Base-by-base conservation (phyloP, 495 filamentous ascomycete genomes). In the Penicillium subrubescens region DNA sequence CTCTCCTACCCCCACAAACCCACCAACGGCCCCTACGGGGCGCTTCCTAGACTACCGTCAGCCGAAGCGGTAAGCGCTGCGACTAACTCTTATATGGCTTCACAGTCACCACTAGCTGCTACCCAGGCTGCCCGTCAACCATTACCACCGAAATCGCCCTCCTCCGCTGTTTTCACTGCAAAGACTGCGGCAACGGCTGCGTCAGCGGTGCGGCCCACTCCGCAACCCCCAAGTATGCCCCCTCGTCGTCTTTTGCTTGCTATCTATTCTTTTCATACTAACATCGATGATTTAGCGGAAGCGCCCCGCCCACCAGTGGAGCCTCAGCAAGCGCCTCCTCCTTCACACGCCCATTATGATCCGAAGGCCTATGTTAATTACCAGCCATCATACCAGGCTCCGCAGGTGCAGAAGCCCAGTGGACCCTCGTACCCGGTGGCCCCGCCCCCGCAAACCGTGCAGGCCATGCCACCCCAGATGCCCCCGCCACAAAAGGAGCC, bases 331-430 rank as follows among this genome's bases (percentile, higher is more conserved):
- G 63, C 46, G 34, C 57, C 56, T 31, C 62, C 64, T 55, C 53
- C 59, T 23, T 41, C 60, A 41, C 63, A 90, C 66, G 82, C 85
- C 23, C 86, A 83, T 65, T 92, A 94, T 72, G 88, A 93, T 73
- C 91, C 90, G 41, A 82, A 85, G 34, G 87, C 86, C 56, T 94
- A 93, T 74, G 88, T 86, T 60, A 81, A 86, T 57, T 86, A 91
- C 44, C 78, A 80, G 60, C 80, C 80, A 53, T 77, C 78, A 37
- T 77, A 74, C 54, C 73, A 66, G 27, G 71, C 70, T 34, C 75
- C 75, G 59, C 68, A 71, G 15, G 65, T 75, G 60, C 69, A 69
- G 50, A 67, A 73, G 60, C 64, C 61, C 17, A 61, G 56, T 52
- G 35, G 70, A 14, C 59, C 66, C 25, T 21, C 64, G 3, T 69